Conservation (phyloP, 345 rosid species). For the Aquilaria malaccensis region DNA sequence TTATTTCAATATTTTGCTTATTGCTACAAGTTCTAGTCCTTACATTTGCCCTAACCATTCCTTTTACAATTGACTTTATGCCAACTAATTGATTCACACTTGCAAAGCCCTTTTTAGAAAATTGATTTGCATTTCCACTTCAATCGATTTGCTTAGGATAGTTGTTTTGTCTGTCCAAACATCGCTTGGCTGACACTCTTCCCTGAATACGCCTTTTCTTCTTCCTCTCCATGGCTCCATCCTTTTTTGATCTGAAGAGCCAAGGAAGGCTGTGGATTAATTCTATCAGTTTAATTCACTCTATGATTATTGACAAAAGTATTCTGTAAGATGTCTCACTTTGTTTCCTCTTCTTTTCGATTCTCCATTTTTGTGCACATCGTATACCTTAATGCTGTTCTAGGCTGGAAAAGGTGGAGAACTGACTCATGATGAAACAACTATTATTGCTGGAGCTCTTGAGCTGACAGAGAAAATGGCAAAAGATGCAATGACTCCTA, state of each 20-base stretch:
- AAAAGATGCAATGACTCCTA: conserved; percentile 78
- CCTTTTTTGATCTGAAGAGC: no score
- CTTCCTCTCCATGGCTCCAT: no score
- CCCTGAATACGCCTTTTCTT: no score
- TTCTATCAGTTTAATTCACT: neutral
- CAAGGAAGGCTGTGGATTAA: neutral
- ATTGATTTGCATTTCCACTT: neutral
- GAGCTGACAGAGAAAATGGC: conserved; percentile 79
- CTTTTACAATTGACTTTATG: no score
- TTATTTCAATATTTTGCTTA: neutral
- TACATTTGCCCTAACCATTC: neutral
- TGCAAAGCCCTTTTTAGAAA: neutral
- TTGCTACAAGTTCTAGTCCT: neutral
- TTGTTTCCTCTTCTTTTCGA: no score
- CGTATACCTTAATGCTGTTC: neutral
- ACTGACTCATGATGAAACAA: conserved; percentile 88
- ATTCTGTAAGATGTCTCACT: no score
- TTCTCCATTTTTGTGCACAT: neutral
- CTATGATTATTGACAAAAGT: no score
- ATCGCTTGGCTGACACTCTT: no score
- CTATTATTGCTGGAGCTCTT: conserved; percentile 96
- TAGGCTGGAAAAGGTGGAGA: conserved; percentile 99
- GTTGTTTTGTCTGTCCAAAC: no score
- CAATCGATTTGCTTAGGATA: neutral
- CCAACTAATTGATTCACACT: neutral